Evolutionary conservation across 2,329 filamentous ascomycete genomes (phyloP).

Genomic region (Plectosphaerella plurivora): DNA sequence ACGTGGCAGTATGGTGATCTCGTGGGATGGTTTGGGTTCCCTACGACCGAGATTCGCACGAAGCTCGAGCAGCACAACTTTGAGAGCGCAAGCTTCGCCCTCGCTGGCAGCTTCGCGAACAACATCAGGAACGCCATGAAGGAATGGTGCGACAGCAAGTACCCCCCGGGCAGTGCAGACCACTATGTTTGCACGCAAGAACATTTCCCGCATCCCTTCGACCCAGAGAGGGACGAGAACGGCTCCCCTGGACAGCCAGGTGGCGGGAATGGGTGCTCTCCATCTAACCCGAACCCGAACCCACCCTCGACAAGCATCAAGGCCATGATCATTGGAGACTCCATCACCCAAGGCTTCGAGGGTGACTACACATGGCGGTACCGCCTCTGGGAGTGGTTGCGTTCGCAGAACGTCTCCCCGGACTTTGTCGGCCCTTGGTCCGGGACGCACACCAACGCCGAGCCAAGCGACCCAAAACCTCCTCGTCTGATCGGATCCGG

Average conservation of each 20-base stretch:
- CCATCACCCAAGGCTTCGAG: conserved; percentile 31
- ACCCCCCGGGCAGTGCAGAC: neutral
- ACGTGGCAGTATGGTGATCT: neutral
- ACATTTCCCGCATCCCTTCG: neutral
- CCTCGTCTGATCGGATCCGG: conserved; percentile 10
- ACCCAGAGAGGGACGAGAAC: neutral
- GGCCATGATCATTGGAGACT: conserved; percentile 32
- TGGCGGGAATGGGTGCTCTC: neutral
- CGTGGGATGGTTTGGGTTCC: neutral
- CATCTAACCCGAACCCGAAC: neutral
- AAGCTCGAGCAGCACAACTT: neutral
- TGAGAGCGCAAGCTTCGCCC: neutral
- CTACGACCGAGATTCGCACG: neutral
- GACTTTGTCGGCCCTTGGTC: conserved; percentile 30
- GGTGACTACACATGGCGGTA: conserved; percentile 38
- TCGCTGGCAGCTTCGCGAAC: neutral
- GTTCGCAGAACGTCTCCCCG: conserved; percentile 13
- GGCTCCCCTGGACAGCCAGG: neutral
- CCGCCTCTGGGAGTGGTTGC: conserved; percentile 34
- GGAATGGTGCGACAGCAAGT: neutral
- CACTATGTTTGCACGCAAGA: neutral
- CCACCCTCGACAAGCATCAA: conserved; percentile 5
- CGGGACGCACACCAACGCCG: conserved; percentile 20
- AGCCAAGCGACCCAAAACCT: conserved; percentile 6
- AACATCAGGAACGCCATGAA: neutral